These are phyloP conservation scores for Cercophora scortea DNA, from an alignment of 495 filamentous ascomycete genomes.

Conservation along the genomic window DNA sequence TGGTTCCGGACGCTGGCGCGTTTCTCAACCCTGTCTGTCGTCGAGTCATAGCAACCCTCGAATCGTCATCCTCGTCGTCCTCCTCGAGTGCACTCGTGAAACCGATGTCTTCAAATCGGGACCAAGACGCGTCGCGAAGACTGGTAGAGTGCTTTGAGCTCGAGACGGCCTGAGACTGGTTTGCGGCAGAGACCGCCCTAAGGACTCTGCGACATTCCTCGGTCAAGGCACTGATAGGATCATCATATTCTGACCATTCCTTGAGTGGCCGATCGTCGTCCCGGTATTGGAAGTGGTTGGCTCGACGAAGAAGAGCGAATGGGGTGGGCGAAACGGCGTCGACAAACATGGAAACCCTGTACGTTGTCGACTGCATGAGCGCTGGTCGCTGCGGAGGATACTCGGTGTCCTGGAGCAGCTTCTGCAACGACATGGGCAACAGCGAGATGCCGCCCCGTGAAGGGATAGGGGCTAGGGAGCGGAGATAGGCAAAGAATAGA, in stretches of 20 bases:
- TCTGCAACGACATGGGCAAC: constrained; percentile 82
- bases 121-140: constrained; percentile 84
- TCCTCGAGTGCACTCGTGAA: constrained; percentile 75
- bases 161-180: constrained; percentile 63
- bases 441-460: constrained; percentile 67
- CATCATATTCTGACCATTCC: constrained; percentile 79
- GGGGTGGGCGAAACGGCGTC: constrained; percentile 92
- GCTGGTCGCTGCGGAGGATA: constrained; percentile 81
- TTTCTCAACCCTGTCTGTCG: constrained; percentile 43
- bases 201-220: constrained; percentile 91
- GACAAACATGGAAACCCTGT: constrained; percentile 93
- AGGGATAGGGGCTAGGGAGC: constrained; percentile 76
- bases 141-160: constrained; percentile 61
- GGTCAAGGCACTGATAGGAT: constrained; percentile 79
- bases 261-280: constrained; percentile 78
- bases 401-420: constrained; percentile 84
- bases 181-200: constrained; percentile 77
- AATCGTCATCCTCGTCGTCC: constrained; percentile 56
- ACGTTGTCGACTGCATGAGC: constrained; percentile 70
- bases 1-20: constrained; percentile 54
- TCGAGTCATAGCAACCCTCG: constrained; percentile 22
- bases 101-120: constrained; percentile 89
- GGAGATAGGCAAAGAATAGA: constrained; percentile 94
- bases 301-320: constrained; percentile 81
- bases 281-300: constrained; percentile 91